A percentile compares a stretch with the other conserved stretches of the same genome.
phyloP scores from a whole-genome alignment of 176 grass and related monocot genomes.

The Poa pratensis region DNA sequence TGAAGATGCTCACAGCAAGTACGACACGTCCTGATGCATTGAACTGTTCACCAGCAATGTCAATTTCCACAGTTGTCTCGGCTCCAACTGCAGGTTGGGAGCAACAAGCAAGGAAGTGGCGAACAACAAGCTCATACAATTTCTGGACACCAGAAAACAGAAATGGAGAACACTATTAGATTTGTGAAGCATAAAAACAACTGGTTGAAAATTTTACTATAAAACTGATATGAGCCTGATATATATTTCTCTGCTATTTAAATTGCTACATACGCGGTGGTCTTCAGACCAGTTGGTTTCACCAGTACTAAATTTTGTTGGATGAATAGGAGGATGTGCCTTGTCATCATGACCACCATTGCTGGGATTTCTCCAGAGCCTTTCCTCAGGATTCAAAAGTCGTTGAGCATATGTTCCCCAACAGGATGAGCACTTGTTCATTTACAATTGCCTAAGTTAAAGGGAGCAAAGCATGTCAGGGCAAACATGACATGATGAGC shows the following conservation, averaged over 20 bases:
- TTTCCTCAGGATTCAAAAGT: constrained; percentile 80
- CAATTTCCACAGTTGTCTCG: constrained; percentile 87
- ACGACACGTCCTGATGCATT: constrained; percentile 80
- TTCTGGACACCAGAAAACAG: constrained; percentile 57
- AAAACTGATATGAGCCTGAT: not conserved
- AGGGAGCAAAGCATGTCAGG: constrained; percentile 34
- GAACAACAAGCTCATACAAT: constrained; percentile 97
- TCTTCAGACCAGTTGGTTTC: constrained; percentile 74
- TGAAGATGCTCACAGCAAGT: constrained; percentile 66
- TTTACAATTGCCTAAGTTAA: constrained; percentile 66
- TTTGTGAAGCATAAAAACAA: constrained; percentile 31
- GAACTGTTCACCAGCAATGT: constrained; percentile 90
- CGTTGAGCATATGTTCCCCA: constrained; percentile 87
- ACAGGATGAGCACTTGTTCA: constrained; percentile 74
- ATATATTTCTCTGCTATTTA: constrained; percentile 34
- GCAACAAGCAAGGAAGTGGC: constrained; percentile 96
- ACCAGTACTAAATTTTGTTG: constrained; percentile 75
- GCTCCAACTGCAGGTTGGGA: constrained; percentile 96
- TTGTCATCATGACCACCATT: constrained; percentile 98
- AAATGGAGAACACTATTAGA: constrained; percentile 21
- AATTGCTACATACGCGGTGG: constrained; percentile 54
- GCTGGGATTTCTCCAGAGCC: constrained; percentile 94
- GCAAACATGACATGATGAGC: constrained; percentile 12
- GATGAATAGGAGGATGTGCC: constrained; percentile 96
- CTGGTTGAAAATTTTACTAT: not conserved